These are phyloP conservation scores for Aspergillus incahuasiensis DNA, from an alignment of 495 filamentous ascomycete genomes.

Conservation along the genomic window DNA sequence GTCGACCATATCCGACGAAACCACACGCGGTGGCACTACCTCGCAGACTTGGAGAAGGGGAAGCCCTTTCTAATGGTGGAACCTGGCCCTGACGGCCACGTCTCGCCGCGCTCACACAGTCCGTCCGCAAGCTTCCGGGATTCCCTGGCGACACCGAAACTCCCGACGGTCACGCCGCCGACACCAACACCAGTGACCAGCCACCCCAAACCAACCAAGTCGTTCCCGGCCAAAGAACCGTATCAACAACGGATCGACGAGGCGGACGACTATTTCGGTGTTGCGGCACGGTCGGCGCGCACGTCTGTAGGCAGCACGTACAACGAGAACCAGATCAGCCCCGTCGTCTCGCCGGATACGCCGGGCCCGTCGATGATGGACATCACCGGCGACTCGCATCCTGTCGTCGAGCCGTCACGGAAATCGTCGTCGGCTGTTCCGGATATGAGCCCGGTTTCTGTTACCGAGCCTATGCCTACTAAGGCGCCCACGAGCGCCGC, in stretches of 20 bases:
- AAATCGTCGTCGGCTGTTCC: slow-evolving; percentile 38
- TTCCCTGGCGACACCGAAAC: slow-evolving; percentile 3
- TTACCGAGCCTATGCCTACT: slow-evolving; percentile 18
- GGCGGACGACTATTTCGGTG: slow-evolving; percentile 13
- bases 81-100: slow-evolving; percentile 17
- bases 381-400: slow-evolving; percentile 29
- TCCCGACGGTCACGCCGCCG: neutral
- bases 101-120: slow-evolving; percentile 41
- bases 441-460: slow-evolving; percentile 28
- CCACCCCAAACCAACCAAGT: slow-evolving; percentile 1
- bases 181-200: neutral
- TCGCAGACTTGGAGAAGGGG: slow-evolving; percentile 51
- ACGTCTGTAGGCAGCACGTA: slow-evolving; percentile 21
- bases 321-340: slow-evolving; percentile 37
- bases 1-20: slow-evolving; percentile 76
- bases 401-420: slow-evolving; percentile 25
- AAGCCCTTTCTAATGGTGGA: slow-evolving; percentile 27
- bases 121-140: slow-evolving; percentile 19
- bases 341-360: slow-evolving; percentile 38
- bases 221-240: slow-evolving; percentile 6
- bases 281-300: slow-evolving; percentile 13
- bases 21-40: slow-evolving; percentile 63
- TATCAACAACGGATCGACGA: neutral
- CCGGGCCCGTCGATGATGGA: slow-evolving; percentile 41
- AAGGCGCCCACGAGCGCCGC: slow-evolving; percentile 3